Conservation (phyloP, 257 asterid species). For the Solanum megistacrolobum region DNA sequence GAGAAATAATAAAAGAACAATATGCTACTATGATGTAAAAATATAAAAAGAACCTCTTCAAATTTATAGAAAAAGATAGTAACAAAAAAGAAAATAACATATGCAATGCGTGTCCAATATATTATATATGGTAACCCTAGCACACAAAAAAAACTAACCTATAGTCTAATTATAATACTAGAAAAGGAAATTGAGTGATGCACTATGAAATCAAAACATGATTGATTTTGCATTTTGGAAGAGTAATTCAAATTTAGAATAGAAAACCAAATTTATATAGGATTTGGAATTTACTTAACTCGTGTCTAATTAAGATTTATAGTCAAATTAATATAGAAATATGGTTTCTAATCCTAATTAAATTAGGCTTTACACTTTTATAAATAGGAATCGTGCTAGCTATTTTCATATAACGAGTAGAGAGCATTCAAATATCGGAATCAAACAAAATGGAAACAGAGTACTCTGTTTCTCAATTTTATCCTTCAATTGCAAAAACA, state of each 20-base stretch:
- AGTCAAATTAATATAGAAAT: too few relatives aligned
- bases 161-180: not conserved
- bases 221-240: not conserved
- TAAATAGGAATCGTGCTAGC: too few relatives aligned
- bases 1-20: not conserved
- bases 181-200: not conserved
- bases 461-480: too few relatives aligned
- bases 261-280: not conserved
- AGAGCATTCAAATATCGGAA: not conserved
- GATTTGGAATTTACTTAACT: not conserved
- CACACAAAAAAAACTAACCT: not conserved
- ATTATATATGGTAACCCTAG: not conserved
- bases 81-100: not conserved
- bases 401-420: too few relatives aligned
- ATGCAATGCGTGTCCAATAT: not conserved
- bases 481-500: constrained; percentile 37
- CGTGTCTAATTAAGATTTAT: not conserved
- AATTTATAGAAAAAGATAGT: not conserved
- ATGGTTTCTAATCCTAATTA: too few relatives aligned
- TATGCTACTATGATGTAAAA: not conserved
- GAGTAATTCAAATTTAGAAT: not conserved
- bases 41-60: not conserved
- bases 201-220: not conserved
- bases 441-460: not conserved
- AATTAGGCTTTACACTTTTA: too few relatives aligned